Base-by-base conservation (phyloP, 2,329 filamentous ascomycete species). In the Aurifilum marmelostoma region DNA sequence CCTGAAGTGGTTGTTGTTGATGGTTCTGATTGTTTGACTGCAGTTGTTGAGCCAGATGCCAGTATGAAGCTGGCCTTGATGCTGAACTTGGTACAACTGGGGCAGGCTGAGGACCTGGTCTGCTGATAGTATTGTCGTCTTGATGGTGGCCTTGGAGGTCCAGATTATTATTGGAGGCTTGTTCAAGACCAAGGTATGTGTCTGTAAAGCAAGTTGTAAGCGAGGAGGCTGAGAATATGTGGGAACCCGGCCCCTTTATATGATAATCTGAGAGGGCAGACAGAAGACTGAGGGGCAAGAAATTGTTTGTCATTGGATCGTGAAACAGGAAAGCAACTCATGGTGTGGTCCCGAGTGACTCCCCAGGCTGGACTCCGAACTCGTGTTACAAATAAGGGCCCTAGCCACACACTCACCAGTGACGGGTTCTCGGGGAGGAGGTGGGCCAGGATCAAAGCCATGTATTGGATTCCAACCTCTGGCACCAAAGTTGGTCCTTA, bases 401-500 rank as follows among this genome's bases (percentile, higher is more conserved):
- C 12, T 16, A 50, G 21, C 18, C 16, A 41, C 32, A 66, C 50
- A 64, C 63, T 63, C 37, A 66, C 67, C 37, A 62, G 47, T 68
- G 59, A 70, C 9, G 21, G 18, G n/a, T 9, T 27, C 14, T 2
- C 6, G 62, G 16, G n/a, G 54, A 34, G 54, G 59, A 6, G 29
- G 37, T 3, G 41, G 54, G 59, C 63, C 63, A 5, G n/a, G 3
- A 29, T 37, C 59, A 18, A 47, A 62, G 5, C 60, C 21, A 39
- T 62, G 47, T 1, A 47, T 21, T 1, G 39, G n/a, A 56, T 27
- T 63, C 63, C 34, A 64, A 12, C 41, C 41, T 58, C 69, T 52
- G 18, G 29, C 41, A 21, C 69, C 69, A 18, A 56, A 63, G 41
- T 72, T 64, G 21, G 69, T 68, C 41, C 58, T 67, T 39, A 72